phyloP scores from a whole-genome alignment of 306 rosid species.

The Rosa multiflora region DNA sequence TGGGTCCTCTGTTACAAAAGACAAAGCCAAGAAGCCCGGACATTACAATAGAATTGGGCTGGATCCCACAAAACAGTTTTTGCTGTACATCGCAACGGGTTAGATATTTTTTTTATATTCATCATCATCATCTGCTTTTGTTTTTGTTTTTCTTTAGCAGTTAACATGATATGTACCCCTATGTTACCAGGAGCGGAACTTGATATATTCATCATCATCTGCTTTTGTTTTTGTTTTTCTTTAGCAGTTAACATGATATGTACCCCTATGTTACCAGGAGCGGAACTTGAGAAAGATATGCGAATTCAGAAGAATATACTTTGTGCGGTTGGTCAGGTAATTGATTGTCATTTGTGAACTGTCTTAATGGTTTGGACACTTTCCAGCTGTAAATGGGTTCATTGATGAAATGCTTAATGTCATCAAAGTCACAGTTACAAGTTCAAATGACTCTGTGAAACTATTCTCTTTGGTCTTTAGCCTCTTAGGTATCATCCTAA shows the following conservation, averaged over 20 bases:
- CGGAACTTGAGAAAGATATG: slow-evolving; percentile 83
- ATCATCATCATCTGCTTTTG: neutral
- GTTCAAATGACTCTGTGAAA: neutral
- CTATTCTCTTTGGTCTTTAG: neutral
- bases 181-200: slow-evolving; percentile 68
- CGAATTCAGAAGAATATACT: slow-evolving; percentile 84
- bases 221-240: neutral
- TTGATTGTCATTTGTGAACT: neutral
- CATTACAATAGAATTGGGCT: slow-evolving; percentile 82
- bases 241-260: slow-evolving; percentile 4
- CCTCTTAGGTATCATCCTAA: neutral
- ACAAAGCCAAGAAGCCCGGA: slow-evolving; percentile 81
- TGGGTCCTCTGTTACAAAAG: slow-evolving; percentile 86
- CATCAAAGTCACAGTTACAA: neutral
- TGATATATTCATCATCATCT: slow-evolving; percentile 22
- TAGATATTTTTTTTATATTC: slow-evolving; percentile 20
- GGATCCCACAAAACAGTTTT: slow-evolving; percentile 84
- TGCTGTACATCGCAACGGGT: slow-evolving; percentile 89
- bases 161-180: slow-evolving; percentile 24
- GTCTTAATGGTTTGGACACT: slow-evolving; percentile 15
- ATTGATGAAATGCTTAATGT: slow-evolving; percentile 6
- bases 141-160: neutral
- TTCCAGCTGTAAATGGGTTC: neutral
- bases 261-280: slow-evolving; percentile 54
- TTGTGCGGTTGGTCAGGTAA: slow-evolving; percentile 86